These are phyloP conservation scores for Heliocybe sulcata DNA, from an alignment of 1,284 basidiomycete species.

Conservation along the genomic window DNA sequence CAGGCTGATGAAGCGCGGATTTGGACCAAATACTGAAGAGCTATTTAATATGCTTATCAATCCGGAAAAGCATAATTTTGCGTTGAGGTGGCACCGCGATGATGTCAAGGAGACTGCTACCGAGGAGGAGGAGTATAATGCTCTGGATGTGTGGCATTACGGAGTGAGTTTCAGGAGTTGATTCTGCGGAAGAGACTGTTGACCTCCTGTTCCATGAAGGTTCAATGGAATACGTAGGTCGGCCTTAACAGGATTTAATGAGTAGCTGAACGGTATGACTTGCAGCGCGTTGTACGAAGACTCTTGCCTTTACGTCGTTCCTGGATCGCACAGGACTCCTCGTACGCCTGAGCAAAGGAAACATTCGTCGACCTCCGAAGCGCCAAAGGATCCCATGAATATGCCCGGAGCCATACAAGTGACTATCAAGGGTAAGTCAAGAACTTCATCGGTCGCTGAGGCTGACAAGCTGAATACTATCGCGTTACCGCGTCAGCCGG, in stretches of 20 bases:
- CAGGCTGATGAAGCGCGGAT: too few relatives aligned
- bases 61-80: conserved; percentile 61
- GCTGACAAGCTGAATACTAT: not conserved
- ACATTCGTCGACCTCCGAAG: conserved; percentile 45
- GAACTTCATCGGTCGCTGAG: not conserved
- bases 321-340: conserved; percentile 55
- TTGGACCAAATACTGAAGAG: conserved; percentile 33
- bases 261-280: not conserved
- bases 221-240: conserved; percentile 79
- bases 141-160: conserved; percentile 56
- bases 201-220: conserved; percentile 25
- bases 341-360: conserved; percentile 55
- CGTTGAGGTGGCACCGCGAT: conserved; percentile 80
- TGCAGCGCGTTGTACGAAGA: conserved; percentile 67
- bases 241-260: not conserved
- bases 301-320: conserved; percentile 70
- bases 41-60: conserved; percentile 79
- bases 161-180: conserved; percentile 41
- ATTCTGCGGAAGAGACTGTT: not conserved
- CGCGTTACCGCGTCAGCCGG: conserved; percentile 34
- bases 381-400: conserved; percentile 49
- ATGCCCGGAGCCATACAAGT: conserved; percentile 69
- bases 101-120: conserved; percentile 62
- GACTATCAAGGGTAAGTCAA: conserved; percentile 44
- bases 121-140: conserved; percentile 55